phyloP scores from a whole-genome alignment of 2,329 filamentous ascomycete species.

The Coniochaeta hoffmannii region DNA sequence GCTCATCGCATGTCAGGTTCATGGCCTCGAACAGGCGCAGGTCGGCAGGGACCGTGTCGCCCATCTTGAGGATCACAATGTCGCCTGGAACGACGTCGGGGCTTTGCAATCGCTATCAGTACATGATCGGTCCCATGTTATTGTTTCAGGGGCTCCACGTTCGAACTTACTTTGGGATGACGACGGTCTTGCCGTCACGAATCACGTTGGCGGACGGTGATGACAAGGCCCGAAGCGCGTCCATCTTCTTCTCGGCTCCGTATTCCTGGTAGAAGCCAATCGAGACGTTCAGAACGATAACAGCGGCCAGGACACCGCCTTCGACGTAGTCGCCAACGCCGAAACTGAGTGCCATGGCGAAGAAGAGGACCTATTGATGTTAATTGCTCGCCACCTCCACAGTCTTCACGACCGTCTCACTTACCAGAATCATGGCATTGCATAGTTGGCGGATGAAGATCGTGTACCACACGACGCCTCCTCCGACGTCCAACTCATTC shows the following conservation, averaged over 20 bases:
- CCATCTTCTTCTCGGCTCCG: constrained; percentile 59
- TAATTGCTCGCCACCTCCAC: constrained; percentile 17
- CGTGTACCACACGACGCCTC: constrained; percentile 61
- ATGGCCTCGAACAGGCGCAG: constrained; percentile 63
- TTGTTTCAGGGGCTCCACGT: not conserved
- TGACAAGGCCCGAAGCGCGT: constrained; percentile 52
- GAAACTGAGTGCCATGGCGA: constrained; percentile 68
- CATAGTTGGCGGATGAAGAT: constrained; percentile 66
- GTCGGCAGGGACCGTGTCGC: constrained; percentile 69
- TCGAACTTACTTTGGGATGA: constrained; percentile 47
- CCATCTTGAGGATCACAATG: constrained; percentile 58
- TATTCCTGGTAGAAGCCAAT: constrained; percentile 62
- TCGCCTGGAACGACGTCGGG: constrained; percentile 65
- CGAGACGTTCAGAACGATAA: constrained; percentile 54
- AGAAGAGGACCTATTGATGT: constrained; percentile 55
- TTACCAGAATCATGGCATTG: constrained; percentile 70
- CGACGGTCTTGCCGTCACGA: constrained; percentile 49
- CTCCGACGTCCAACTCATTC: constrained; percentile 65
- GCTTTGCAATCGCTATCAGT: constrained; percentile 25
- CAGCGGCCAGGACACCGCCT: constrained; percentile 24
- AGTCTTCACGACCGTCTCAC: constrained; percentile 23
- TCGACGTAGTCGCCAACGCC: constrained; percentile 44
- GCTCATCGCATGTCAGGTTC: constrained; percentile 75
- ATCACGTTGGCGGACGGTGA: constrained; percentile 57
- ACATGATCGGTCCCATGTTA: not conserved